Conservation (phyloP, 768 basidiomycete species). For the Boletus tylopilopsis region DNA sequence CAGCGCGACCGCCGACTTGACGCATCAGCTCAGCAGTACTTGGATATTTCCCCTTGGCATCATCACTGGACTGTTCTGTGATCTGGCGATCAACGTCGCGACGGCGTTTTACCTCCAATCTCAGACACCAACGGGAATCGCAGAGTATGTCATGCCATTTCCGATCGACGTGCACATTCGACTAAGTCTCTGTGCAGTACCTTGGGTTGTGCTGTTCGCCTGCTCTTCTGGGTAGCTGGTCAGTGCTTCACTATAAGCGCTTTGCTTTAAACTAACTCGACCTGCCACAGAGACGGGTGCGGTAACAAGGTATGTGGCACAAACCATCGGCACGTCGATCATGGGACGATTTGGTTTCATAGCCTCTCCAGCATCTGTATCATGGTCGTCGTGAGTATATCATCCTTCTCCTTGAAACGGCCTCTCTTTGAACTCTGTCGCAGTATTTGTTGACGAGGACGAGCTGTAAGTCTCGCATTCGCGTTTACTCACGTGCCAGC, state of each 20-base stretch:
- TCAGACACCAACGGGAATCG: not conserved
- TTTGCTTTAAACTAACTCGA: conserved; percentile 3
- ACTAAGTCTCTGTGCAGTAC: conserved; percentile 1
- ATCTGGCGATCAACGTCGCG: conserved; percentile 12
- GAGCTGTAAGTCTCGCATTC: conserved; percentile 2
- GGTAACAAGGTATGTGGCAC: conserved; percentile 8
- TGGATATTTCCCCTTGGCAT: conserved; percentile 22
- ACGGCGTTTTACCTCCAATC: conserved; percentile 8
- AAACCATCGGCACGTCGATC: not conserved
- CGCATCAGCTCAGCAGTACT: conserved; percentile 3
- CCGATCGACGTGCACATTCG: not conserved
- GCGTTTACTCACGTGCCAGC: not conserved
- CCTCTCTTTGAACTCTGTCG: not conserved
- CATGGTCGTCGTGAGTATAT: conserved; percentile 12
- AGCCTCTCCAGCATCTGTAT: conserved; percentile 10
- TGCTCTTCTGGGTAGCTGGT: conserved; percentile 11
- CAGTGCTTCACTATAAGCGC: not conserved
- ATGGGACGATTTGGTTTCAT: not conserved
- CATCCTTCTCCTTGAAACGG: not conserved
- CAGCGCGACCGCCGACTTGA: not conserved
- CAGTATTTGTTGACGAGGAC: conserved; percentile 19
- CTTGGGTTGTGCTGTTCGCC: not conserved
- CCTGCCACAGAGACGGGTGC: conserved; percentile 12
- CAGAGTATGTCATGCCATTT: conserved; percentile 5
- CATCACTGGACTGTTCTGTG: conserved; percentile 15